A percentile compares a stretch with the other conserved stretches of the same genome.
Evolutionary conservation across 495 filamentous ascomycete species (phyloP).

Genomic region (Daldinia bambusicola): DNA sequence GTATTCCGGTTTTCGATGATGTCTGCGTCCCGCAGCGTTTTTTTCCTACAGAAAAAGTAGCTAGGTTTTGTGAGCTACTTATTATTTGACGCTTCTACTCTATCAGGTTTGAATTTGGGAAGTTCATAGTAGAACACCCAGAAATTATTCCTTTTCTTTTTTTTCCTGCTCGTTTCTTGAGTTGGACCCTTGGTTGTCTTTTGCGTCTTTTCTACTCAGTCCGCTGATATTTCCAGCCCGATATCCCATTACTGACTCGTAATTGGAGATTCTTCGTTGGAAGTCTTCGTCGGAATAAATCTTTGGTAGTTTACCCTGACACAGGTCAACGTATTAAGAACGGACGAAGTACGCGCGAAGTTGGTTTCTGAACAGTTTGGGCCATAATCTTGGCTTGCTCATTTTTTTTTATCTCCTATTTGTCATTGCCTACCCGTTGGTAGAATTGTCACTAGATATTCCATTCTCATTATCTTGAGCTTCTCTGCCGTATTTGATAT

Average conservation of each 20-base stretch:
- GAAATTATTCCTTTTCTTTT: slow-evolving; percentile 23
- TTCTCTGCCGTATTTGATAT: slow-evolving; percentile 3
- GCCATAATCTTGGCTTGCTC: slow-evolving; percentile 4
- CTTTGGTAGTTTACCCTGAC: slow-evolving; percentile 32
- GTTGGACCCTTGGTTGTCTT: background rate
- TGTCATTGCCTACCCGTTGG: background rate
- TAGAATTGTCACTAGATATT: slow-evolving; percentile 1
- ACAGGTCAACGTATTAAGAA: slow-evolving; percentile 4
- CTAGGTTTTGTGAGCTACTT: background rate
- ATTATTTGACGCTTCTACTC: background rate
- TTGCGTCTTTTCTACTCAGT: background rate
- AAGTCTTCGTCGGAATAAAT: slow-evolving; percentile 13
- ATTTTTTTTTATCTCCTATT: background rate
- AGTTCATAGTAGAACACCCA: slow-evolving; percentile 44
- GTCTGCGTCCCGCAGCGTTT: background rate
- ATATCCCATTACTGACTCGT: slow-evolving; percentile 13
- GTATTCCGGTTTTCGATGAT: slow-evolving; percentile 1
- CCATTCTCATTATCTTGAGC: slow-evolving; percentile 5
- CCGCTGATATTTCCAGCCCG: slow-evolving; percentile 8
- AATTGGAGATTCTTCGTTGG: slow-evolving; percentile 5
- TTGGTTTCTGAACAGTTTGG: background rate
- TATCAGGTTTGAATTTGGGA: slow-evolving; percentile 18
- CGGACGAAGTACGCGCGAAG: background rate
- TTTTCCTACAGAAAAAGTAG: background rate
- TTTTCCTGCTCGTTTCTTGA: background rate